A percentile compares a stretch with the other conserved stretches of the same genome.
phyloP scores from a whole-genome alignment of 2,329 filamentous ascomycete genomes.

The Pseudogymnoascus sp. region DNA sequence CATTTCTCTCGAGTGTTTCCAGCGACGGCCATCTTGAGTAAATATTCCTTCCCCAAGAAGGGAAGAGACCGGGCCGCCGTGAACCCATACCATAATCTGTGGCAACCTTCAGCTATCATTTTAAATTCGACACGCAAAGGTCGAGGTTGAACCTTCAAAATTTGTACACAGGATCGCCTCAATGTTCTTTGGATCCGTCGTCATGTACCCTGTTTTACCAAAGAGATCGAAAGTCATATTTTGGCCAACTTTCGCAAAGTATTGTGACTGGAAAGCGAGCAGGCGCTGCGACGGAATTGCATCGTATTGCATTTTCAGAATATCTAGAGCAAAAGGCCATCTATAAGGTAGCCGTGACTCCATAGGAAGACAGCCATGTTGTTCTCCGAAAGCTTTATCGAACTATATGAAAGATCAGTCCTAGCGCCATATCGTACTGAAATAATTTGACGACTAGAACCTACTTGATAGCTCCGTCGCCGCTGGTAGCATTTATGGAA shows the following conservation, averaged over 20 bases:
- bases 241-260: conserved; percentile 6
- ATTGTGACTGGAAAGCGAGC: conserved; percentile 9
- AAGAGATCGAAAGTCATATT: not conserved
- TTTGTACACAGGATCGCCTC: not conserved
- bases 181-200: not conserved
- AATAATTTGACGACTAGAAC: not conserved
- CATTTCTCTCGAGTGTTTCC: not conserved
- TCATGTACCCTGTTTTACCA: not conserved
- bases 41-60: not conserved
- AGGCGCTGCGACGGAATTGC: not conserved
- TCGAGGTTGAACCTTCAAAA: not conserved
- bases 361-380: conserved; percentile 12
- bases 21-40: not conserved
- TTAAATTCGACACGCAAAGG: not conserved
- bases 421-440: not conserved
- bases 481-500: not conserved
- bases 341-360: not conserved
- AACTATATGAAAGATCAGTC: not conserved
- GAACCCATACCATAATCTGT: not conserved
- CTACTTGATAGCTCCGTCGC: not conserved
- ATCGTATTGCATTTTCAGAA: conserved; percentile 5
- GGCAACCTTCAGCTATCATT: not conserved
- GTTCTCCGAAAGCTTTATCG: not conserved
- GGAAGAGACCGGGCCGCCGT: not conserved
- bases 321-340: conserved; percentile 6